A percentile compares a stretch with the other conserved stretches of the same genome.
phyloP scores from a whole-genome alignment of 202 grass and related monocot genomes.

The Panicum virgatum region DNA sequence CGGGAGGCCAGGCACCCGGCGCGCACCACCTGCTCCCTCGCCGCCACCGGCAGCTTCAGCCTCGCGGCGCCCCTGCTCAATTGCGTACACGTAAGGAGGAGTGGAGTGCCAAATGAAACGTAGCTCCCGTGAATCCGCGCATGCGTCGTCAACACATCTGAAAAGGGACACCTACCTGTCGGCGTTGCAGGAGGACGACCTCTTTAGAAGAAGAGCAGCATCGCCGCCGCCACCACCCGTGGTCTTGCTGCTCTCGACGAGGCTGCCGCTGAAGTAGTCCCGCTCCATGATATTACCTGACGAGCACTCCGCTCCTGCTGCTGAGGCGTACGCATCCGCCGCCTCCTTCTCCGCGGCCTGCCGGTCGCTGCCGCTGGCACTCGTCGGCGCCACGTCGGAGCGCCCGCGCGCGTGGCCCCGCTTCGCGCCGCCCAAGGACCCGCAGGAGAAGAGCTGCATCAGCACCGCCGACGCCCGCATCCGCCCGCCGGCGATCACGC shows the following conservation, averaged over 20 bases:
- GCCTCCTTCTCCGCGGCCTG: not conserved
- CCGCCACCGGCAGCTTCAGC: not conserved
- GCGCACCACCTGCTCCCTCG: not conserved
- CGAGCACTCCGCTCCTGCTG: not conserved
- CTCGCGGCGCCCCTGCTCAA: not conserved
- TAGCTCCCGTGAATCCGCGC: too few species aligned
- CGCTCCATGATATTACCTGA: constrained; percentile 37
- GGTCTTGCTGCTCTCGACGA: constrained; percentile 61
- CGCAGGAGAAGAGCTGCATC: too few species aligned
- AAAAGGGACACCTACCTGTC: constrained; percentile 33
- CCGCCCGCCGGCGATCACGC: not conserved
- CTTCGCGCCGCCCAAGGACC: not conserved
- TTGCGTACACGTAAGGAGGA: not conserved
- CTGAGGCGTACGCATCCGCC: not conserved
- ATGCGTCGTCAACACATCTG: too few species aligned
- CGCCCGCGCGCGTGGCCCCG: not conserved
- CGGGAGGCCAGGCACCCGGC: constrained; percentile 6
- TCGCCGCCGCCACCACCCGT: not conserved
- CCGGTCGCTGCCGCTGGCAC: not conserved
- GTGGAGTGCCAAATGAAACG: too few species aligned
- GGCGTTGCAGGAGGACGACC: constrained; percentile 79
- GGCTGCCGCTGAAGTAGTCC: constrained; percentile 91
- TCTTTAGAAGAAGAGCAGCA: constrained; percentile 21
- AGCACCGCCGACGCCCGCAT: too few species aligned
- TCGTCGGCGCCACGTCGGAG: not conserved